Percentiles rank a stretch among this genome's conserved stretches.
These are phyloP conservation scores for Kluyveromyces aestuarii DNA, from an alignment of 805 yeast species.

Conservation along the genomic window DNA sequence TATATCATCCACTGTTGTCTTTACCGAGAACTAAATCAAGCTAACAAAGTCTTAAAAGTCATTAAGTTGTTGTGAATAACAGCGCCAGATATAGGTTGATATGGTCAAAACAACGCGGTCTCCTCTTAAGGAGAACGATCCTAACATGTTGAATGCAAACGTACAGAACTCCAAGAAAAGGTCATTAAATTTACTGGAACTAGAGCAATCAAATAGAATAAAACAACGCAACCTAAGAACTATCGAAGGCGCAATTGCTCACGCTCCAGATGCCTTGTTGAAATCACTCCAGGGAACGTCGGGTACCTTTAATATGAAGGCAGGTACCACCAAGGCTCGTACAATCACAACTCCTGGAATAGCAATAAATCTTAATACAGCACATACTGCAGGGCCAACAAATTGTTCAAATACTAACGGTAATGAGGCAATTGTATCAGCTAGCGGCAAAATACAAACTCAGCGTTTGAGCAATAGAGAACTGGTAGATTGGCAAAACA, in stretches of 20 bases:
- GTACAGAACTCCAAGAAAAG: conserved; percentile 16
- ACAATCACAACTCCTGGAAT: not conserved
- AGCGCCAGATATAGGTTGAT: not conserved
- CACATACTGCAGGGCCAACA: not conserved
- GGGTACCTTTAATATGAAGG: conserved; percentile 3
- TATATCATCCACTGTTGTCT: not conserved
- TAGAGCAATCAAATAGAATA: conserved; percentile 7
- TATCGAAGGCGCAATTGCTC: conserved; percentile 29
- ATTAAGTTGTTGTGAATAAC: not conserved
- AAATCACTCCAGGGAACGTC: conserved; percentile 6
- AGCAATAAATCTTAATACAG: not conserved
- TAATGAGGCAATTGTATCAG: not conserved
- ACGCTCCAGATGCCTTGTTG: conserved; percentile 13
- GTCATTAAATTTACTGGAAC: conserved; percentile 17
- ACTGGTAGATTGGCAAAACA: conserved; percentile 49
- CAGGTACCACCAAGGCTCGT: not conserved
- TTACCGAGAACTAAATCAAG: not conserved
- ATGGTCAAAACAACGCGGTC: conserved; percentile 13
- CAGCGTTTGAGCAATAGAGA: conserved; percentile 22
- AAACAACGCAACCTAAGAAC: conserved; percentile 21
- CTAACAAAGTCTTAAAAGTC: not conserved
- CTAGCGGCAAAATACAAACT: not conserved
- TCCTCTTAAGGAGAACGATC: conserved; percentile 27
- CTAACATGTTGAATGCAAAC: conserved; percentile 14
- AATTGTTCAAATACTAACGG: not conserved